Percentiles rank a stretch among this genome's conserved stretches.
Conservation (phyloP, 164 flowering plant species). For the Vitis amurensis region DNA sequence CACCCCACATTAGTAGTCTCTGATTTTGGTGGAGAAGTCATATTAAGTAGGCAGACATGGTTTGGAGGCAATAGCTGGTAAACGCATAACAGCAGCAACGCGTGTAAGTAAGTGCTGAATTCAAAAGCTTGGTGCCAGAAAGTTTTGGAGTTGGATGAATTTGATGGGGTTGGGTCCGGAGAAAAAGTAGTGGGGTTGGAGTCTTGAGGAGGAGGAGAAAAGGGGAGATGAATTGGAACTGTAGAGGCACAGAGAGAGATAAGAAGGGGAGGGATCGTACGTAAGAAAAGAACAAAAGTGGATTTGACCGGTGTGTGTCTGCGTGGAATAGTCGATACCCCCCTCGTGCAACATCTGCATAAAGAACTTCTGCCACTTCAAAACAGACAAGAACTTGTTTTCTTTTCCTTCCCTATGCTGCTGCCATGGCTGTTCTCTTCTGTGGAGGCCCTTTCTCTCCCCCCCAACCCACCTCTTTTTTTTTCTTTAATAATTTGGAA, state of each 20-base stretch:
- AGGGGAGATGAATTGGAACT: not conserved
- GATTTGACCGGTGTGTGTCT: not conserved
- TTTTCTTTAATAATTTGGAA: not conserved
- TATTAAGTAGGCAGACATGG: no score
- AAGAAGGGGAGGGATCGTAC: not conserved
- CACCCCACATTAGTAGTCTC: no score
- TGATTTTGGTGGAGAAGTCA: no score
- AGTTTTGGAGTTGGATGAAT: no score
- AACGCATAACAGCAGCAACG: no score
- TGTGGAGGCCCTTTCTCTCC: not conserved
- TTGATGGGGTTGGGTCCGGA: no score
- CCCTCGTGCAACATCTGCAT: slow-evolving; percentile 14
- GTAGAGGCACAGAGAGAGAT: no score
- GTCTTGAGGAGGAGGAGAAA: not conserved
- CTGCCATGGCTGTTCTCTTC: slow-evolving; percentile 8
- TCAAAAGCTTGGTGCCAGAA: no score
- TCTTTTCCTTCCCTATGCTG: slow-evolving; percentile 2
- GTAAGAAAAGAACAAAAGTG: slow-evolving; percentile 13
- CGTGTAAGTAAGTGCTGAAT: no score
- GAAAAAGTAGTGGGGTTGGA: no score
- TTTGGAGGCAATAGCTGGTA: no score
- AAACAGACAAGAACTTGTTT: slow-evolving; percentile 8
- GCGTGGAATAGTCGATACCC: not conserved
- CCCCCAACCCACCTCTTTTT: not conserved
- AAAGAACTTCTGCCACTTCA: not conserved